Percentiles rank a stretch among this genome's conserved stretches.
Evolutionary conservation across 73 alveolate species (phyloP).

Genomic region (Paramecium primaurelia): DNA sequence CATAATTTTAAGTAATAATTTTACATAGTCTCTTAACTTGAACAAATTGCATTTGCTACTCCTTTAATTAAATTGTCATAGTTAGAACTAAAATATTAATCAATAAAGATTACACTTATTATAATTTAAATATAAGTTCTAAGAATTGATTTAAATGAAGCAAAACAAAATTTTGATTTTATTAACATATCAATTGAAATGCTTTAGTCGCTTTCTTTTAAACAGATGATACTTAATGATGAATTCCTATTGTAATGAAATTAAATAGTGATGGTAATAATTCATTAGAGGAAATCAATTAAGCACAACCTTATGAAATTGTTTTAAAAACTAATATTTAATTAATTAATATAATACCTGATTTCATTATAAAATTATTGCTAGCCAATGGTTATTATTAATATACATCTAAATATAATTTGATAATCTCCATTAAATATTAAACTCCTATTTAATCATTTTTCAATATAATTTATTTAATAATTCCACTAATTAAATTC

Average conservation of each 20-base stretch:
- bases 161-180: not conserved
- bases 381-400: not conserved
- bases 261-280: not conserved
- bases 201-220: slow-evolving; percentile 28
- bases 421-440: not conserved
- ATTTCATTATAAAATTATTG: not conserved
- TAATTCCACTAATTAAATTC: not conserved
- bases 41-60: slow-evolving; percentile 40
- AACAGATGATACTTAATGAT: not conserved
- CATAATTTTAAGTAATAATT: not conserved
- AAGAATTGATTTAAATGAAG: not conserved
- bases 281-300: not conserved
- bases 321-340: not conserved
- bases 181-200: not conserved
- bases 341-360: not conserved
- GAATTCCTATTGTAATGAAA: not conserved
- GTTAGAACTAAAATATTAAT: not conserved
- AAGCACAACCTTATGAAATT: not conserved
- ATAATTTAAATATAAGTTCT: not conserved
- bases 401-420: not conserved
- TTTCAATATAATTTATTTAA: not conserved
- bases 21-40: not conserved
- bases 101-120: not conserved
- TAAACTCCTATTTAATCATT: not conserved
- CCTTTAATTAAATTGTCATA: slow-evolving; percentile 28